Evolutionary conservation across 805 yeast genomes (phyloP).

Genomic region (Candida peoriensis): DNA sequence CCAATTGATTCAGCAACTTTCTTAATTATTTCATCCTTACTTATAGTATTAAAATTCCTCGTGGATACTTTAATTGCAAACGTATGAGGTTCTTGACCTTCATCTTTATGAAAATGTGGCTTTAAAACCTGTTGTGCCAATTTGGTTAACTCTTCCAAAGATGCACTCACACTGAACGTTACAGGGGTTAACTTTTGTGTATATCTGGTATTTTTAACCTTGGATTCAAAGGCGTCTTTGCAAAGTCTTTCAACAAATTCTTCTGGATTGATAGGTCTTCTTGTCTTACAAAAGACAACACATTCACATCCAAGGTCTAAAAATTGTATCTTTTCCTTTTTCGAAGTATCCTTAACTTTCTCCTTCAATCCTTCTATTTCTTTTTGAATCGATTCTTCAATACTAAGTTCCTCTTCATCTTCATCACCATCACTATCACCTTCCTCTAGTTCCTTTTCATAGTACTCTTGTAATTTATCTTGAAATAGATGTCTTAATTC

Average conservation of each 20-base stretch:
- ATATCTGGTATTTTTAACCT: slow-evolving; percentile 58
- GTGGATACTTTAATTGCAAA: slow-evolving; percentile 81
- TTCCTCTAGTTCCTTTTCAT: slow-evolving; percentile 28
- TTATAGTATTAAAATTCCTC: slow-evolving; percentile 72
- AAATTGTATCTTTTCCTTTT: slow-evolving; percentile 48
- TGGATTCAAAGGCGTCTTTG: slow-evolving; percentile 46
- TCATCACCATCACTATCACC: slow-evolving; percentile 17
- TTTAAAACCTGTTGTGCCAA: slow-evolving; percentile 55
- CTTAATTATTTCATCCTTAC: slow-evolving; percentile 67
- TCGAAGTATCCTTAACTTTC: slow-evolving; percentile 29
- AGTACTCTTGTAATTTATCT: slow-evolving; percentile 46
- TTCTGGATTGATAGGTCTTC: slow-evolving; percentile 76
- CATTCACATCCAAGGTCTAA: slow-evolving; percentile 75
- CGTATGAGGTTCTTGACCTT: slow-evolving; percentile 30
- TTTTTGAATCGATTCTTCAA: slow-evolving; percentile 70
- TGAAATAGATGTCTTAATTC: slow-evolving; percentile 60
- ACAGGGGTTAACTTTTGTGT: slow-evolving; percentile 81
- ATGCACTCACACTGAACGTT: slow-evolving; percentile 66
- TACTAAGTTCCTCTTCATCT: slow-evolving; percentile 42
- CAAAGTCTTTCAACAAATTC: slow-evolving; percentile 61
- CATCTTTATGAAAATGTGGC: slow-evolving; percentile 59
- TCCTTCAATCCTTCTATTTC: slow-evolving; percentile 58
- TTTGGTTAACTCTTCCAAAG: slow-evolving; percentile 58
- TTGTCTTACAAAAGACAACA: slow-evolving; percentile 76
- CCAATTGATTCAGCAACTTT: slow-evolving; percentile 71